phyloP scores from a whole-genome alignment of 352 stramenopile species.

The Phytopythium delawarense region DNA sequence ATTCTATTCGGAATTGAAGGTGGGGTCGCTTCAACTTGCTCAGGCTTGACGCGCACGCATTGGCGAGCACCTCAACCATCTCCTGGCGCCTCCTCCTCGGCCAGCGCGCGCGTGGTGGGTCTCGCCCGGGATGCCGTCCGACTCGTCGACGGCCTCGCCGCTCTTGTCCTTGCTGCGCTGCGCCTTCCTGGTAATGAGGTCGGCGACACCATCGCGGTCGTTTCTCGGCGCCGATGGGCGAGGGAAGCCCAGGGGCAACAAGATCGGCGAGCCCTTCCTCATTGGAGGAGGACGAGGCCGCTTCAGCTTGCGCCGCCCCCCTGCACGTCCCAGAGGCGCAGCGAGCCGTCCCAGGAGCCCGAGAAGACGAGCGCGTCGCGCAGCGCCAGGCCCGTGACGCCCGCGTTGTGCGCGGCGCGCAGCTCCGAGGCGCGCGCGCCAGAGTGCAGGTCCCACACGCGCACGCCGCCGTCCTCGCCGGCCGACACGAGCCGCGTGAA shows the following conservation, averaged over 20 bases:
- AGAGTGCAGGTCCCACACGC: constrained; percentile 80
- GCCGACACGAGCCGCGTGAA: constrained; percentile 79
- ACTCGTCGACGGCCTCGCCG: no score
- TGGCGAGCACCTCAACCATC: no score
- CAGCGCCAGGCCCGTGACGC: constrained; percentile 60
- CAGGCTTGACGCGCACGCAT: not conserved
- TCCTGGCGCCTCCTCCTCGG: no score
- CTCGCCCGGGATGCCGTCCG: no score
- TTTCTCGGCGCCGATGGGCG: no score
- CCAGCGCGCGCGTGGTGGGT: no score
- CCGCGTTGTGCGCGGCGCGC: constrained; percentile 45
- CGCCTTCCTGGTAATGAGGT: no score
- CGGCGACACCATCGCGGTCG: no score
- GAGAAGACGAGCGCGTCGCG: constrained; percentile 66
- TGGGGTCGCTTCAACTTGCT: not conserved
- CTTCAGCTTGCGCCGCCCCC: not conserved
- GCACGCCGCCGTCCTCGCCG: constrained; percentile 66
- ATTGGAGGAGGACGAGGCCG: no score
- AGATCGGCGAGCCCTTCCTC: not conserved
- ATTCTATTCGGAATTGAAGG: not conserved
- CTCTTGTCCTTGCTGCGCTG: no score
- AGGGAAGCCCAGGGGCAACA: no score
- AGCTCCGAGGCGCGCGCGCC: constrained; percentile 57
- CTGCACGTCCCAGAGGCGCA: constrained; percentile 61
- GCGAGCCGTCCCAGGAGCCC: constrained; percentile 66